Conservation (phyloP, 129 eudicot species). For the Centaurea solstitialis region DNA sequence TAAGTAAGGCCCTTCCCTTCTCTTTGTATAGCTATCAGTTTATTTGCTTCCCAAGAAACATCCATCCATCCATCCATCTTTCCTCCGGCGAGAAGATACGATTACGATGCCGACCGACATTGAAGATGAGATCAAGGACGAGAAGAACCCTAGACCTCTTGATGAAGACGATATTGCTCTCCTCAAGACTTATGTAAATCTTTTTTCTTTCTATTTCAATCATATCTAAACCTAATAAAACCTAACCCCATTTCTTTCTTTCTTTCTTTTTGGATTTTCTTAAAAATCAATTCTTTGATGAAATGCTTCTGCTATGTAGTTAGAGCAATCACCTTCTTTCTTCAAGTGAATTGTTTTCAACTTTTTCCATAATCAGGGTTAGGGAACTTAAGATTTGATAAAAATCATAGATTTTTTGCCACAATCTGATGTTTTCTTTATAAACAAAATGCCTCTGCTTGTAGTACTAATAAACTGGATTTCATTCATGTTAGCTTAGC, state of each 20-base stretch:
- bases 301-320: neutral
- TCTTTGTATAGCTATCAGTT: neutral
- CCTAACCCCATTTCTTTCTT: neutral
- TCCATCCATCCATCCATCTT: neutral
- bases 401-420: neutral
- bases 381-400: neutral
- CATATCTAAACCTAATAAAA: neutral
- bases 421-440: neutral
- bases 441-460: neutral
- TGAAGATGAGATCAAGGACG: slow-evolving; percentile 91
- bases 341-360: neutral
- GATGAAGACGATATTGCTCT: slow-evolving; percentile 96
- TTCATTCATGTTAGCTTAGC: neutral
- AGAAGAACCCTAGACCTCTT: slow-evolving; percentile 90
- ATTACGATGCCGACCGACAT: slow-evolving; percentile 61
- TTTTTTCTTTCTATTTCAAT: neutral
- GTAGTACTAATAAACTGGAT: neutral
- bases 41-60: slow-evolving; percentile 26
- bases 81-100: slow-evolving; percentile 25
- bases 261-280: too few relatives aligned
- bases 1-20: neutral
- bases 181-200: slow-evolving; percentile 78
- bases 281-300: too few relatives aligned
- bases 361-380: neutral
- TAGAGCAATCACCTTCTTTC: neutral